Evolutionary conservation across 106 monocot species (phyloP).

Genomic region (Dactylorhiza incarnata): DNA sequence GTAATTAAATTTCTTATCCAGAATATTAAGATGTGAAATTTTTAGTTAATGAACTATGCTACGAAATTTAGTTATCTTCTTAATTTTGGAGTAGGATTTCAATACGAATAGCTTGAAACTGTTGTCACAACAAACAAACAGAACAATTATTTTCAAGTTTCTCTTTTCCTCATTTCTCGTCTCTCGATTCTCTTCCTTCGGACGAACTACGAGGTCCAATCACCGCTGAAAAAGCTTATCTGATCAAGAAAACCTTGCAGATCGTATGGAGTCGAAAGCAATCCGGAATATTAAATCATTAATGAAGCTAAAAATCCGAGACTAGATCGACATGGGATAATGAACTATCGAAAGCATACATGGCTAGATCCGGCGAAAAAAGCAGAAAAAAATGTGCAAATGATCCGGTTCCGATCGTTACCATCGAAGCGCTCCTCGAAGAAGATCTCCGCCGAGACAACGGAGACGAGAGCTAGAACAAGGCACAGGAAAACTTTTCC

Average conservation of each 20-base stretch:
- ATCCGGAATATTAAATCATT: background rate
- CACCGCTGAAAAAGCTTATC: background rate
- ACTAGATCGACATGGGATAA: background rate
- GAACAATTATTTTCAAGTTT: no score
- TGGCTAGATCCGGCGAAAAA: background rate
- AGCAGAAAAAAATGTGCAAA: background rate
- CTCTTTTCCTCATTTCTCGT: no score
- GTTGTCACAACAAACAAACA: no score
- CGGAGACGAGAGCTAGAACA: slow-evolving; percentile 4
- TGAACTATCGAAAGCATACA: background rate
- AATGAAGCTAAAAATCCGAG: background rate
- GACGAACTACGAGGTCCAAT: background rate
- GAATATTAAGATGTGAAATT: no score
- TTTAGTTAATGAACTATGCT: no score
- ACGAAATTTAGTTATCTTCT: no score
- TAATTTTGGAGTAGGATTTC: no score
- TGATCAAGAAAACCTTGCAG: background rate
- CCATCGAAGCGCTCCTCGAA: slow-evolving; percentile 26
- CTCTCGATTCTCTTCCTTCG: no score
- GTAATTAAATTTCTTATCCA: no score
- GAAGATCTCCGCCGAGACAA: slow-evolving; percentile 13
- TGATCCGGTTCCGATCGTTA: background rate
- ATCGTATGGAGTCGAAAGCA: background rate
- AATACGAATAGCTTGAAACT: no score
- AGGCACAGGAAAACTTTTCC: background rate